Percentiles rank a stretch among this genome's conserved stretches.
phyloP scores from a whole-genome alignment of 2,329 filamentous ascomycete species.

The Fonsecaea erecta region DNA sequence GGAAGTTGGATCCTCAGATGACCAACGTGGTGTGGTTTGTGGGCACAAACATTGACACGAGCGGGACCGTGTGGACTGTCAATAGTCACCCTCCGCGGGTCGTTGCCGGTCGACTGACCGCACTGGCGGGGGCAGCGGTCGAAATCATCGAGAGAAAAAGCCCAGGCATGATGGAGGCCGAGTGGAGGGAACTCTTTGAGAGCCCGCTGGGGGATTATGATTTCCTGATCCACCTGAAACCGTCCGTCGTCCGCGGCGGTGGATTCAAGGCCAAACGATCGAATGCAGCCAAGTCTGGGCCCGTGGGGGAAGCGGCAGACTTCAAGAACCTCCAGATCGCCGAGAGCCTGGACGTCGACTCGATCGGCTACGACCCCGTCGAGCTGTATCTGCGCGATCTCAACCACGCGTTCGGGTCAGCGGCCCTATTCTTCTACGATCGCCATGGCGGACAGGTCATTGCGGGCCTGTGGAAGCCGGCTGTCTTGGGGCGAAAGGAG shows the following conservation, averaged over 20 bases:
- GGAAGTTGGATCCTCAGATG: slow-evolving; percentile 85
- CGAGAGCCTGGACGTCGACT: slow-evolving; percentile 46
- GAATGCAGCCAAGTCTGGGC: slow-evolving; percentile 4
- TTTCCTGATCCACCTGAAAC: slow-evolving; percentile 75
- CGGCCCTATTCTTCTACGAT: slow-evolving; percentile 78
- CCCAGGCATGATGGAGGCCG: slow-evolving; percentile 53
- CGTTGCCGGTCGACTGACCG: slow-evolving; percentile 80
- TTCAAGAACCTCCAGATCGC: slow-evolving; percentile 80
- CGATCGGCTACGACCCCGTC: slow-evolving; percentile 65
- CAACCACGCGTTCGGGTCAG: slow-evolving; percentile 66
- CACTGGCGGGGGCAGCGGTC: slow-evolving; percentile 76
- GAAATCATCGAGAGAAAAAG: slow-evolving; percentile 62
- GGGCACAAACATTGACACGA: slow-evolving; percentile 76
- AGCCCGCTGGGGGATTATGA: slow-evolving; percentile 78
- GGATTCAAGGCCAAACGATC: slow-evolving; percentile 1
- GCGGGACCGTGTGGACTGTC: slow-evolving; percentile 81
- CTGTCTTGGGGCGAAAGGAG: slow-evolving; percentile 53
- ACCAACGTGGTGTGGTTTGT: slow-evolving; percentile 81
- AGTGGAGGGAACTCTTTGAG: slow-evolving; percentile 69
- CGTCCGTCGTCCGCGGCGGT: slow-evolving; percentile 44
- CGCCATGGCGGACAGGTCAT: slow-evolving; percentile 58
- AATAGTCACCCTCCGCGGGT: slow-evolving; percentile 73
- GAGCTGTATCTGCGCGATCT: slow-evolving; percentile 70
- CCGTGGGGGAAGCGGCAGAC: slow-evolving; percentile 40
- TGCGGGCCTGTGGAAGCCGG: slow-evolving; percentile 69